Base-by-base conservation (phyloP, 495 filamentous ascomycete genomes). In the Cercophora newfieldiana region DNA sequence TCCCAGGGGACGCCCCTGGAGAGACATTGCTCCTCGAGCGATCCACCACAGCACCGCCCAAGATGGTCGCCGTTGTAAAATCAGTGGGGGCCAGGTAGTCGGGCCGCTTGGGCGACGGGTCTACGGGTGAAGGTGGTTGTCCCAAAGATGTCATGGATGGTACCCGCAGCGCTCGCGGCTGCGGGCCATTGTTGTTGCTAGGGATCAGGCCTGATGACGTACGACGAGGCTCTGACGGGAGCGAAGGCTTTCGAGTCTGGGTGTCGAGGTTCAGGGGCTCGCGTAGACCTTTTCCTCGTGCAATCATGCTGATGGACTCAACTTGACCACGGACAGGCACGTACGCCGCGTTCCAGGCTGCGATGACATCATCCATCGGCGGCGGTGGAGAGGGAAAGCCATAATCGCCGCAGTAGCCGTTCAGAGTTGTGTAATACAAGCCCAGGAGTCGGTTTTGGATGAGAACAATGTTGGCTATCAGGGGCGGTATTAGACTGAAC, bases 381-480 rank as follows among this genome's bases (percentile, higher is more conserved):
- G 90, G 90, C 0, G 92, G 85, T 16, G 91, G 90, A 8, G 88
- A 90, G 1, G 89, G 88, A 71, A 94, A 91, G 10, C 84, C 80
- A 63, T 87, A 80, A 25, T 90, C 85, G 61, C 89, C 80, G 66
- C 90, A 92, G 76, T 91, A 97, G 64, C 87, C 87, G 72, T 93
- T 88, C 3, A 97, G 79, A 0, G 88, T 81, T 12, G 94, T 97
- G 78, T 98, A 98, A 68, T 91, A 90, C 62, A 95, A 81, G 0
- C 87, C 94, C 2, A 97, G 83, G 26, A 98, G 81, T 48, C 87
- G 86, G 74, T 94, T 95, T 70, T 98, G 94, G 44, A 92, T 87
- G 71, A 90, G 82, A 26, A 97, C 87, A 66, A 94, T 89, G 44
- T 84, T 85, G 30, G 85, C 82, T 3, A 96, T 82, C 18, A 98